phyloP scores from a whole-genome alignment of 257 asterid species.

The Petrea volubilis region DNA sequence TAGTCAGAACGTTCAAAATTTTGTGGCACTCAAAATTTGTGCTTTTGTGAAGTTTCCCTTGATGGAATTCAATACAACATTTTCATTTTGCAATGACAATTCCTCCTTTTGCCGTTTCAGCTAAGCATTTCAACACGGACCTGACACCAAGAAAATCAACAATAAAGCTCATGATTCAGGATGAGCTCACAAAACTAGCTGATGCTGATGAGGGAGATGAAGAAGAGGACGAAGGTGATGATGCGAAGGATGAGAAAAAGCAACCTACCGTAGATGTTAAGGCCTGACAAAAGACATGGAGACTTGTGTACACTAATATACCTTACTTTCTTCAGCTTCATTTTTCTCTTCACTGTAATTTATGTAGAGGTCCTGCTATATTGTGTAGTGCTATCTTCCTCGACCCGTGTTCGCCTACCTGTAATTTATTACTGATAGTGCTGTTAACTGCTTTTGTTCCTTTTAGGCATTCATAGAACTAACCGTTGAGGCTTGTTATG shows the following conservation, averaged over 20 bases:
- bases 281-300: conserved; percentile 36
- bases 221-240: conserved; percentile 52
- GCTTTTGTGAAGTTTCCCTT: not conserved
- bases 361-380: too few relatives aligned
- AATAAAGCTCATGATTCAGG: conserved; percentile 83
- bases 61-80: not conserved
- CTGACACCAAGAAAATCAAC: conserved; percentile 44
- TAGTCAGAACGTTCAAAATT: too few relatives aligned
- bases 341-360: not conserved
- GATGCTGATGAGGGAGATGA: conserved; percentile 78
- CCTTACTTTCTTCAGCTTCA: not conserved
- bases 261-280: conserved; percentile 48
- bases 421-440: conserved; percentile 36
- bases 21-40: not conserved
- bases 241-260: conserved; percentile 31
- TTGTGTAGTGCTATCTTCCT: conserved; percentile 17
- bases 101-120: conserved; percentile 44
- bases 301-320: conserved; percentile 30
- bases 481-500: conserved; percentile 18
- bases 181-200: conserved; percentile 82
- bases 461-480: conserved; percentile 8
- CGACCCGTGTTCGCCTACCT: conserved; percentile 8
- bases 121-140: conserved; percentile 50
- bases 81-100: not conserved
- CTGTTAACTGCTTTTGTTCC: conserved; percentile 18